Base-by-base conservation (phyloP, 108 stramenopile genomes). In the Nitzschia putrida region DNA sequence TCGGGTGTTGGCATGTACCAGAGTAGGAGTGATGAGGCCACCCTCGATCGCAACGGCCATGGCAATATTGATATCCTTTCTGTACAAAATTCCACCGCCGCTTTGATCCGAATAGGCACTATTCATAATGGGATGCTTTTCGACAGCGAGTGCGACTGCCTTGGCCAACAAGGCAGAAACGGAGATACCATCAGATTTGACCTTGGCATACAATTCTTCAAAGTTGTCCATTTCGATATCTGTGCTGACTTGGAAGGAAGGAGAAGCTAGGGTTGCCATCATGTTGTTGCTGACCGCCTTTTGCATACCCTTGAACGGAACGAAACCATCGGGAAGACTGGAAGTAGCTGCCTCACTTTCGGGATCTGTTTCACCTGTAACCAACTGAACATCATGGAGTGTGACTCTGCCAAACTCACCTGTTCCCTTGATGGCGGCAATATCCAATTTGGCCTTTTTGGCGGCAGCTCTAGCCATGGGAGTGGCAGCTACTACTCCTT, bases 31-130 rank as follows among this genome's bases (percentile, higher is more conserved):
- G 61, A 98, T 98, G 42, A 98, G 87, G 3, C 98, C 98, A n/a
- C 98, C 98, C 21, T 97, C 97, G 64, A 98, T 94, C 21, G 98
- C 94, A 16, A 98, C 98, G 26, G 98, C 98, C 95, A 96, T 97
- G 56, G 98, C 96, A 78, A 98, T 93, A 75, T 98, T 98, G 71
- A 98, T 95, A 68, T 98, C 95, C 53, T 76, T 80, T 72, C 97
- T 97, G 87, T 94, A 98, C 45, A 79, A 53, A 50, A 90, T 89
- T 44, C 88, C 91, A 18, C 82, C 82, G 0, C 85, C 85, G 16
- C 60, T 73, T 69, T 87, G 76, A 23, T 85, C 80, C 24, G 88
- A 83, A 83, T 94, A 97, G 8, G 83, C 82, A 69, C 94, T 93
- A 71, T 98, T 98, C 65, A 98, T 87, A 26, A 98, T 88, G 29